A percentile compares a stretch with the other conserved stretches of the same genome.
phyloP scores from a whole-genome alignment of 2,329 filamentous ascomycete genomes.

The Ceratocystis diversiconidia region DNA sequence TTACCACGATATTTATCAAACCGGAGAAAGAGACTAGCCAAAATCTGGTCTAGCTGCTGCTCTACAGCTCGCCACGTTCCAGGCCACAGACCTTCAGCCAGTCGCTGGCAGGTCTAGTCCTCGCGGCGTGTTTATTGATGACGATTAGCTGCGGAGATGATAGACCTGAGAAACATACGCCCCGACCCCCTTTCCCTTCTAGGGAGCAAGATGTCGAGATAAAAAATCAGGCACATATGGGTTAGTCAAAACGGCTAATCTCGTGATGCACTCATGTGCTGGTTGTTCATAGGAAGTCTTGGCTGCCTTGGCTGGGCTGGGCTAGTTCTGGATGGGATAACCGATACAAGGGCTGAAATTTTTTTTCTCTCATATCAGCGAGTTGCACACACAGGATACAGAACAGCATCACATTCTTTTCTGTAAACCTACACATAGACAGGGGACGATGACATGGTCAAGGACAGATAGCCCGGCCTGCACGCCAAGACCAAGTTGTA shows the following conservation, averaged over 20 bases:
- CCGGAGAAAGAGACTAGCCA: neutral
- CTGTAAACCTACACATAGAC: neutral
- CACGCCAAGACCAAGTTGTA: neutral
- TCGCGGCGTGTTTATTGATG: too few relatives aligned
- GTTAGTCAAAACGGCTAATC: neutral
- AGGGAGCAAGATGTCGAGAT: neutral
- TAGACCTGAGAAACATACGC: too few relatives aligned
- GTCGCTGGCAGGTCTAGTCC: too few relatives aligned
- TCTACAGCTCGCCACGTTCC: neutral
- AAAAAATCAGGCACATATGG: neutral
- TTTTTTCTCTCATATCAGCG: constrained; percentile 7
- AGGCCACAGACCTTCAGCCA: neutral
- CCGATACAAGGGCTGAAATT: constrained; percentile 4
- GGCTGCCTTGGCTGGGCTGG: neutral
- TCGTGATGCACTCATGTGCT: neutral
- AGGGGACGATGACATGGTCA: neutral
- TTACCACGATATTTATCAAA: neutral
- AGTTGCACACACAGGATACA: neutral
- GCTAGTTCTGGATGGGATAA: neutral
- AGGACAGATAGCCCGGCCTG: neutral
- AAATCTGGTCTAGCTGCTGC: neutral
- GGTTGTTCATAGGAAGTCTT: neutral
- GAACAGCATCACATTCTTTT: neutral
- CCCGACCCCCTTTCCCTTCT: too few relatives aligned
- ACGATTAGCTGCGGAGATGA: too few relatives aligned